A percentile compares a stretch with the other conserved stretches of the same genome.
phyloP scores from a whole-genome alignment of 2,329 filamentous ascomycete genomes.

The Monosporascus cannonballus region DNA sequence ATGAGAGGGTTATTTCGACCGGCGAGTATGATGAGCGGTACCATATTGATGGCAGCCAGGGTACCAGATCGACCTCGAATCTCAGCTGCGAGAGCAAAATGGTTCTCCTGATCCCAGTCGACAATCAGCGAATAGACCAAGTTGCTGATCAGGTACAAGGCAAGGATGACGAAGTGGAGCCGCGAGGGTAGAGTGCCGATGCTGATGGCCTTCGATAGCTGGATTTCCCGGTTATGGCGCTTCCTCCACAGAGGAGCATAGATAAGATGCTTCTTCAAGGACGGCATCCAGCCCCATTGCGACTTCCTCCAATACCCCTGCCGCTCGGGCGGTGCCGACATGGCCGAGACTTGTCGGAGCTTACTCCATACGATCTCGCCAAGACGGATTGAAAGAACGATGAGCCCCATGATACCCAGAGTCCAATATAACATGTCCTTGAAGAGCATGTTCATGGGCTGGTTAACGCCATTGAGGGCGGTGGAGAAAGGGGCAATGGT shows the following conservation, averaged over 20 bases:
- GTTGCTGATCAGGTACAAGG: constrained; percentile 54
- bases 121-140: constrained; percentile 56
- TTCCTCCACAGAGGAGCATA: constrained; percentile 60
- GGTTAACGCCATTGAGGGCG: constrained; percentile 55
- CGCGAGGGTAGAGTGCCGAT: constrained; percentile 60
- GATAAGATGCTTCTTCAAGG: constrained; percentile 54
- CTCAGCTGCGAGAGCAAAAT: constrained; percentile 66
- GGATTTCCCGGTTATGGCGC: constrained; percentile 62
- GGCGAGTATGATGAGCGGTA: constrained; percentile 83
- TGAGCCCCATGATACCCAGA: constrained; percentile 48
- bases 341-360: constrained; percentile 53
- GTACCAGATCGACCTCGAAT: constrained; percentile 81
- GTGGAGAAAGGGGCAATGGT: constrained; percentile 52
- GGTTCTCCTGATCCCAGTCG: constrained; percentile 52
- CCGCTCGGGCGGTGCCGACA: constrained; percentile 44
- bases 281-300: constrained; percentile 55
- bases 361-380: constrained; percentile 49
- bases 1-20: constrained; percentile 93
- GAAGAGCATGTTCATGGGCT: constrained; percentile 50
- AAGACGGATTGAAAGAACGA: constrained; percentile 48
- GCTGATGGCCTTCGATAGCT: constrained; percentile 49
- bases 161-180: constrained; percentile 53
- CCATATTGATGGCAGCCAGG: constrained; percentile 81
- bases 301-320: constrained; percentile 55
- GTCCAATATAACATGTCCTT: constrained; percentile 55